These are phyloP conservation scores for Cercospora zeae-maydis DNA, from an alignment of 2,329 filamentous ascomycete species.

Conservation along the genomic window DNA sequence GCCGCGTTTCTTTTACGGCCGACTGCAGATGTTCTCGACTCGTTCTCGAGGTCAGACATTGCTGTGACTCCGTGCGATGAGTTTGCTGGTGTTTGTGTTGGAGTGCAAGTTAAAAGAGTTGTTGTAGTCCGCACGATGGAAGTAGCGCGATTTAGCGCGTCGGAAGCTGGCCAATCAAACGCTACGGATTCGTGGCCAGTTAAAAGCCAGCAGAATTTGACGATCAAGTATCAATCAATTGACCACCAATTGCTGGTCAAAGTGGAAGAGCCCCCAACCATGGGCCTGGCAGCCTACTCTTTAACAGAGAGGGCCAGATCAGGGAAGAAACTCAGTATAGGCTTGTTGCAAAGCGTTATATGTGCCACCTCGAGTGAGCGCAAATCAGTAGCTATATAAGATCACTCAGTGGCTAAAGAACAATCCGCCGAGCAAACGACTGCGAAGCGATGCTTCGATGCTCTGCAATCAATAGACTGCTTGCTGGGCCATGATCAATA, in stretches of 20 bases:
- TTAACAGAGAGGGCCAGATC: too few relatives aligned
- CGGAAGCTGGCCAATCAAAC: background rate
- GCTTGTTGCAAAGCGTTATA: too few relatives aligned
- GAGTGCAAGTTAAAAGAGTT: background rate
- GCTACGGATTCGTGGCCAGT: background rate
- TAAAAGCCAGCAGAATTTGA: background rate
- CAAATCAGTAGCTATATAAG: too few relatives aligned
- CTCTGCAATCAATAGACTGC: background rate
- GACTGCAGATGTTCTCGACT: conserved; percentile 12
- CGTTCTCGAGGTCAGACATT: conserved; percentile 12
- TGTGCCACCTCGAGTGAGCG: too few relatives aligned
- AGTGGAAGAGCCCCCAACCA: too few relatives aligned
- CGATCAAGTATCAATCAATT: too few relatives aligned
- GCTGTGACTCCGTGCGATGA: background rate
- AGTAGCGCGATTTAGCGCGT: background rate
- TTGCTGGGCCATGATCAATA: background rate
- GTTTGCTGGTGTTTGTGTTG: background rate
- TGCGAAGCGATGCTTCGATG: background rate
- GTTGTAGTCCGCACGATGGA: background rate
- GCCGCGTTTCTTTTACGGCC: conserved; percentile 11
- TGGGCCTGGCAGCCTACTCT: too few relatives aligned
- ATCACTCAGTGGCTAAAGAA: too few relatives aligned
- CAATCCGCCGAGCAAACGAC: background rate
- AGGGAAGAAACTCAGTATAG: too few relatives aligned
- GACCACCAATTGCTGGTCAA: too few relatives aligned